Evolutionary conservation across 2,329 filamentous ascomycete genomes (phyloP).

Genomic region (Ilyonectria mors-panacis): DNA sequence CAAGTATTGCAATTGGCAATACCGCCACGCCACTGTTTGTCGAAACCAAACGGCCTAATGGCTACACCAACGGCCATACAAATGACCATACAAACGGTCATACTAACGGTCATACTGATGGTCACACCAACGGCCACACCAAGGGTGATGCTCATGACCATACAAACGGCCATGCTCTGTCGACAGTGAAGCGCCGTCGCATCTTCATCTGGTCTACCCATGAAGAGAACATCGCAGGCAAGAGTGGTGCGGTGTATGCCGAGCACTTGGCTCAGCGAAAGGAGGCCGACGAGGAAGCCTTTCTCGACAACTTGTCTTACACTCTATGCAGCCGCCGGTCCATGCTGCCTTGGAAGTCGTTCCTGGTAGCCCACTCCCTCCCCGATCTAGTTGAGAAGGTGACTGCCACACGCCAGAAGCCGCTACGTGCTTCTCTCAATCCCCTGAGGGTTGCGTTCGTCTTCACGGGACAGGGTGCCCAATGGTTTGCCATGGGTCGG

Average conservation of each 20-base stretch:
- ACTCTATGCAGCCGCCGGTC: constrained; percentile 21
- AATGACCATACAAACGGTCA: no score
- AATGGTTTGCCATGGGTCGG: constrained; percentile 51
- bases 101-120: no score
- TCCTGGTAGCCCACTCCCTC: constrained; percentile 14
- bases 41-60: no score
- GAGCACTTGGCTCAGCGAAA: constrained; percentile 8
- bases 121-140: neutral
- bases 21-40: no score
- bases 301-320: constrained; percentile 22
- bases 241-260: constrained; percentile 10
- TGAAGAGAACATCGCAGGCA: constrained; percentile 8
- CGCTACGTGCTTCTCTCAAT: neutral
- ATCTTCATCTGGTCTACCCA: constrained; percentile 24
- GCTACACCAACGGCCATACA: no score
- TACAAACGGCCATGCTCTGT: no score
- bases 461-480: constrained; percentile 56
- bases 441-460: constrained; percentile 4
- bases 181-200: constrained; percentile 12
- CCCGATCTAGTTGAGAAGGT: constrained; percentile 11
- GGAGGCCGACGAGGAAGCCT: constrained; percentile 4
- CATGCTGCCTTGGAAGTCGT: constrained; percentile 11
- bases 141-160: no score
- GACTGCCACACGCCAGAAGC: constrained; percentile 15
- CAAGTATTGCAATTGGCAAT: no score